A percentile compares a stretch with the other conserved stretches of the same genome.
These are phyloP conservation scores for Verticillium zaregamsianum DNA, from an alignment of 2,329 filamentous ascomycete species.

Conservation along the genomic window DNA sequence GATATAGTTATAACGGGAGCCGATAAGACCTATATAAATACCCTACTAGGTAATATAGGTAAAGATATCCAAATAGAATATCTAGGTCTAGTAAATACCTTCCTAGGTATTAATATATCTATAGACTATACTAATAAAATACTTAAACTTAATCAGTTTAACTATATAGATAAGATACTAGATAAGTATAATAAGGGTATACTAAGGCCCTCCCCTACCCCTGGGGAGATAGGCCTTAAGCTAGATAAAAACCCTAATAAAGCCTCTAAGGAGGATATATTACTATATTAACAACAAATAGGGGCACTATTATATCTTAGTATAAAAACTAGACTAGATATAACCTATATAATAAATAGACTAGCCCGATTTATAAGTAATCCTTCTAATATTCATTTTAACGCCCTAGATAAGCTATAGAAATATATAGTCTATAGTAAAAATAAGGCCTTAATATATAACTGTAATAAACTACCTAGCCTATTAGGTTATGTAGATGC, in stretches of 20 bases:
- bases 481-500: too few relatives aligned
- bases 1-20: background rate
- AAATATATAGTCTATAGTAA: too few relatives aligned
- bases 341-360: background rate
- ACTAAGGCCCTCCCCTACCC: too few relatives aligned
- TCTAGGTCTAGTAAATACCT: background rate
- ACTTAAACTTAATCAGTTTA: too few relatives aligned
- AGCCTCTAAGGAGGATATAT: background rate
- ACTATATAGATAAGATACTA: background rate
- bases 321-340: background rate
- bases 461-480: too few relatives aligned
- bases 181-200: conserved; percentile 1
- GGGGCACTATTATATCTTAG: background rate
- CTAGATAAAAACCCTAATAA: conserved; percentile 1
- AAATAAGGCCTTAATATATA: too few relatives aligned
- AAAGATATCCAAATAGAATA: background rate
- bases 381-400: background rate
- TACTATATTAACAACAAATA: background rate
- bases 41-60: background rate
- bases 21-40: background rate
- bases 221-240: background rate
- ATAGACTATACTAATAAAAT: too few relatives aligned
- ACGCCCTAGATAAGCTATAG: background rate
- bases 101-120: background rate
- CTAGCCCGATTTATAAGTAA: background rate